phyloP scores from a whole-genome alignment of 768 basidiomycete genomes.

The Cyclocybe cylindracea region DNA sequence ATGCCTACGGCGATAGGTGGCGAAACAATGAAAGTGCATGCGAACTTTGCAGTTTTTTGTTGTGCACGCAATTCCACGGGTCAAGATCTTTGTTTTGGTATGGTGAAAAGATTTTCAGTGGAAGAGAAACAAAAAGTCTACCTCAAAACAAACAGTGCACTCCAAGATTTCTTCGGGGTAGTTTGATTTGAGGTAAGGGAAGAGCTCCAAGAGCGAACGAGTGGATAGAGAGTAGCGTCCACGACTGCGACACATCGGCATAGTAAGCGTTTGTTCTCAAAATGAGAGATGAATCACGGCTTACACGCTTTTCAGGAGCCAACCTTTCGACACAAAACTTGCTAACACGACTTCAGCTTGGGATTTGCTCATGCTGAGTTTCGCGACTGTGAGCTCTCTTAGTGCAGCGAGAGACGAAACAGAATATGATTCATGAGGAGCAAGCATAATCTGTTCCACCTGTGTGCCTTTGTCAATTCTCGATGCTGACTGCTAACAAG shows the following conservation, averaged over 20 bases:
- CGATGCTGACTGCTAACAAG: background rate
- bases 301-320: conserved; percentile 75
- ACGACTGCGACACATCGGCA: conserved; percentile 34
- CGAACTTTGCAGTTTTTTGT: conserved; percentile 61
- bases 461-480: conserved; percentile 26
- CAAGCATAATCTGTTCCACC: conserved; percentile 88
- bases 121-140: conserved; percentile 25
- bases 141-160: conserved; percentile 76
- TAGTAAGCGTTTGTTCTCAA: conserved; percentile 1
- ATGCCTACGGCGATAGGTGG: conserved; percentile 41
- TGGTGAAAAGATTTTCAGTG: background rate
- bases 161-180: conserved; percentile 72
- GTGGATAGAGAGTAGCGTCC: conserved; percentile 78
- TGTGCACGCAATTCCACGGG: conserved; percentile 65
- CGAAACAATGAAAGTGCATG: conserved; percentile 69
- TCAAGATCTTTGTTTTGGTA: conserved; percentile 51
- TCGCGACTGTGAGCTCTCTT: conserved; percentile 64
- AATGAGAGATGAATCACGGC: conserved; percentile 24
- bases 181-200: conserved; percentile 68
- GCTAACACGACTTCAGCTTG: conserved; percentile 72
- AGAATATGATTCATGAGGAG: conserved; percentile 72
- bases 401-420: conserved; percentile 77
- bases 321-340: conserved; percentile 84
- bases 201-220: conserved; percentile 74
- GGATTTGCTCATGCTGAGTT: conserved; percentile 68